Evolutionary conservation across 2,329 filamentous ascomycete genomes (phyloP).

Genomic region (Fusarium continuum): DNA sequence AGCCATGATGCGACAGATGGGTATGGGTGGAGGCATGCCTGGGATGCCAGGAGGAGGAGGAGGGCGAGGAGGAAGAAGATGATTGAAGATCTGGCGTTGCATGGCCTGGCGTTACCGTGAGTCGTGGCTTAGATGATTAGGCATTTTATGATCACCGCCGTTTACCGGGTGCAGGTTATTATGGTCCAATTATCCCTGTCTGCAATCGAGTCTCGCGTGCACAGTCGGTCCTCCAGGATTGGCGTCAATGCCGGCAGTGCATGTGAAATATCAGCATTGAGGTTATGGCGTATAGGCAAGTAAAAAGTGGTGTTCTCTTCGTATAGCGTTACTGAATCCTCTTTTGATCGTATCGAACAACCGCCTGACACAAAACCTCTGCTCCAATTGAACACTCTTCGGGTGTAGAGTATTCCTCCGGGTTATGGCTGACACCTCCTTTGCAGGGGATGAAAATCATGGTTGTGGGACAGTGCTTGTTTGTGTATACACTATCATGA

Average conservation of each 20-base stretch:
- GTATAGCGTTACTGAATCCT: too few relatives aligned
- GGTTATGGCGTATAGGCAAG: too few relatives aligned
- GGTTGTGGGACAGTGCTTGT: constrained; percentile 42
- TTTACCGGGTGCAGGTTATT: too few relatives aligned
- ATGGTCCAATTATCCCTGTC: background rate
- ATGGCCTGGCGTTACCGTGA: constrained; percentile 12
- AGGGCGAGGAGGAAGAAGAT: constrained; percentile 45
- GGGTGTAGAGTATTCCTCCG: constrained; percentile 41
- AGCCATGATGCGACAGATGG: constrained; percentile 80
- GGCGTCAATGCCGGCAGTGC: too few relatives aligned
- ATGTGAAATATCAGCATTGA: too few relatives aligned
- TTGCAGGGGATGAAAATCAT: constrained; percentile 49
- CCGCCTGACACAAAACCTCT: constrained; percentile 37
- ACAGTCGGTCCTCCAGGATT: background rate
- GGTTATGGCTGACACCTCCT: constrained; percentile 46
- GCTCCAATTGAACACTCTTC: constrained; percentile 45
- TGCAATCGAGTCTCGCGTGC: background rate
- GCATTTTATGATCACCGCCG: background rate
- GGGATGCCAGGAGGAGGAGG: constrained; percentile 45
- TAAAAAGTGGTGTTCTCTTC: too few relatives aligned
- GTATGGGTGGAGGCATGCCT: constrained; percentile 63
- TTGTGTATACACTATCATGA: constrained; percentile 48
- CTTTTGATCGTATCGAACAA: constrained; percentile 40
- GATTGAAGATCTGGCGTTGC: constrained; percentile 36
- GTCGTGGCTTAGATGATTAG: constrained; percentile 3